These are phyloP conservation scores for Phyllosticta citribraziliensis DNA, from an alignment of 2,329 filamentous ascomycete species.

Conservation along the genomic window DNA sequence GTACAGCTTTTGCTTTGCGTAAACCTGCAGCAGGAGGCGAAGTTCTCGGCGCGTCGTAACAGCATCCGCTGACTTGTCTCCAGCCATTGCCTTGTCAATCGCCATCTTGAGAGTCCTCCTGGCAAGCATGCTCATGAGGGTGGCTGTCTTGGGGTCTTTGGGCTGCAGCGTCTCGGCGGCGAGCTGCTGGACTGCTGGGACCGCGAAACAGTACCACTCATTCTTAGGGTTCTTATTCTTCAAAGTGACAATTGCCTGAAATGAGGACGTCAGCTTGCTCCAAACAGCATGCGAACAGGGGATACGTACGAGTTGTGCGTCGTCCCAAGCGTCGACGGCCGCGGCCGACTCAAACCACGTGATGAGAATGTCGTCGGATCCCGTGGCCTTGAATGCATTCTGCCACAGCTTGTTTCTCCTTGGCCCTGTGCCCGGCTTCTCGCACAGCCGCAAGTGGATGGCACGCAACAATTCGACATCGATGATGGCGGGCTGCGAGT, in stretches of 20 bases:
- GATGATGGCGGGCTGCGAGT: constrained; percentile 3
- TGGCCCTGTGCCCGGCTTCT: background rate
- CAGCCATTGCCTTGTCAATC: constrained; percentile 6
- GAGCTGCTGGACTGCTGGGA: constrained; percentile 8
- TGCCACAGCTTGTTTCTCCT: constrained; percentile 7
- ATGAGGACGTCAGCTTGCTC: background rate
- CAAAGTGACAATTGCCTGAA: constrained; percentile 7
- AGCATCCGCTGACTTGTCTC: constrained; percentile 6
- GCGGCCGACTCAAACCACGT: constrained; percentile 10
- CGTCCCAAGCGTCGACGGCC: constrained; percentile 4
- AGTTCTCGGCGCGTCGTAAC: constrained; percentile 9
- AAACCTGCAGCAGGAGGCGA: constrained; percentile 8
- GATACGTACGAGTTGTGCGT: constrained; percentile 7
- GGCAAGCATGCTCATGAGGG: constrained; percentile 5
- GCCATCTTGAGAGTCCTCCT: constrained; percentile 2
- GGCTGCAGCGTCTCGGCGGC: constrained; percentile 3
- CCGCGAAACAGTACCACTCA: constrained; percentile 8
- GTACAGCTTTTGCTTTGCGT: constrained; percentile 5
- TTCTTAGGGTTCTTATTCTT: constrained; percentile 9
- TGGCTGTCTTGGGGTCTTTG: constrained; percentile 4
- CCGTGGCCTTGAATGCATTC: constrained; percentile 9
- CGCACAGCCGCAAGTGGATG: constrained; percentile 1
- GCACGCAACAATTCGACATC: constrained; percentile 4
- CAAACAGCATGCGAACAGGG: background rate
- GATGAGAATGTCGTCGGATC: constrained; percentile 1